These are phyloP conservation scores for Pneumocystis canis DNA, from an alignment of 1,139 yeast species.

Conservation along the genomic window DNA sequence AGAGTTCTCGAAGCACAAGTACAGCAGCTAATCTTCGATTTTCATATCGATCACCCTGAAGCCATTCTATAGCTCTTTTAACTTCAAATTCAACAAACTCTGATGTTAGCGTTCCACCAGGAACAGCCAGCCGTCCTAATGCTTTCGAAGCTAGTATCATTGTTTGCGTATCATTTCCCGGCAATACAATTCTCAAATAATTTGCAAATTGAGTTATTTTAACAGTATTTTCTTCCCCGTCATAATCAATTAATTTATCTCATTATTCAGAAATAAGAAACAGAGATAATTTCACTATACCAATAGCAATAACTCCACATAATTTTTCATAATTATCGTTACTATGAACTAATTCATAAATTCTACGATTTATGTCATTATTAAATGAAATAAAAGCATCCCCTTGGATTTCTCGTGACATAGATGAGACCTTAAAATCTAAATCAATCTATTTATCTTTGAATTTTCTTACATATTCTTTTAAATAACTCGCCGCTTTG, in stretches of 20 bases:
- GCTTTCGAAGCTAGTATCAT: conserved; percentile 79
- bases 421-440: conserved; percentile 29
- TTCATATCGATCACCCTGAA: conserved; percentile 58
- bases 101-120: conserved; percentile 78
- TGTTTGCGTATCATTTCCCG: conserved; percentile 68
- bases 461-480: conserved; percentile 35
- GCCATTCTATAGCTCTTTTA: conserved; percentile 79
- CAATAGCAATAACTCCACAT: conserved; percentile 81
- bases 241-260: conserved; percentile 70
- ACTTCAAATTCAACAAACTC: conserved; percentile 91
- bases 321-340: conserved; percentile 56
- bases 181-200: conserved; percentile 64
- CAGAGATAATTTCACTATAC: not conserved
- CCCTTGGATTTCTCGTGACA: conserved; percentile 59
- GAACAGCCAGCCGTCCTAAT: conserved; percentile 73
- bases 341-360: conserved; percentile 71
- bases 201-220: conserved; percentile 85
- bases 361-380: conserved; percentile 73
- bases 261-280: not conserved
- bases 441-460: not conserved
- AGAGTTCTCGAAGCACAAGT: conserved; percentile 65
- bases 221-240: conserved; percentile 65
- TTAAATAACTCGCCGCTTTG: conserved; percentile 44
- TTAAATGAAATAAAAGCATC: conserved; percentile 71
- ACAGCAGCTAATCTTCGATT: conserved; percentile 83